A percentile compares a stretch with the other conserved stretches of the same genome.
phyloP scores from a whole-genome alignment of 169 alveolate species.

The Plasmodium berghei region DNA sequence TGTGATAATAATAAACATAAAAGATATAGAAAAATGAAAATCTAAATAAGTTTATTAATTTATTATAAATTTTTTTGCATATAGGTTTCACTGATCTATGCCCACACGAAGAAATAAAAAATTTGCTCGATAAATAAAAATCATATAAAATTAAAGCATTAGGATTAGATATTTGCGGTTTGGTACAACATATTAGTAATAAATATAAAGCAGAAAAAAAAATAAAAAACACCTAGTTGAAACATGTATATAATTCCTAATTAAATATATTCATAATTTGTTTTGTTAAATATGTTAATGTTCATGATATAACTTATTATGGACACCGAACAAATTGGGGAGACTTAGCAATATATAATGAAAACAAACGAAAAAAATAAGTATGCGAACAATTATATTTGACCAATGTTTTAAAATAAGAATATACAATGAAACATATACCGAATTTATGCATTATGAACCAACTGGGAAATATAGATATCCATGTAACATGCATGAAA shows the following conservation, averaged over 20 bases:
- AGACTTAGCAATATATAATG: constrained; percentile 60
- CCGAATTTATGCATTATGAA: constrained; percentile 67
- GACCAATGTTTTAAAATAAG: constrained; percentile 63
- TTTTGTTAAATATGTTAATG: constrained; percentile 30
- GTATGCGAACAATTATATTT: constrained; percentile 60
- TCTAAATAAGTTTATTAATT: too few species aligned
- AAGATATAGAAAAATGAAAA: too few species aligned
- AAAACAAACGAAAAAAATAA: constrained; percentile 33
- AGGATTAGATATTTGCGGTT: background rate
- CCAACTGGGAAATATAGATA: constrained; percentile 57
- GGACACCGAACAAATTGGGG: constrained; percentile 63
- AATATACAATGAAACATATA: constrained; percentile 54
- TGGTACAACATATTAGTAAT: too few species aligned
- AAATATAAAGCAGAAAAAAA: too few species aligned
- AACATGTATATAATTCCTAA: too few species aligned
- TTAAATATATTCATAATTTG: constrained; percentile 12
- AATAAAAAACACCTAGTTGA: too few species aligned
- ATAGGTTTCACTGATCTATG: too few species aligned
- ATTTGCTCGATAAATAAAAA: too few species aligned
- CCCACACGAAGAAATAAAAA: too few species aligned
- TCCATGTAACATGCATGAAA: constrained; percentile 33
- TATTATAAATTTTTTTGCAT: too few species aligned
- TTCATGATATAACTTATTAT: constrained; percentile 31
- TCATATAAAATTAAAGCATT: too few species aligned
- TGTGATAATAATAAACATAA: too few species aligned